Percentiles rank a stretch among this genome's conserved stretches.
phyloP scores from a whole-genome alignment of 2,329 filamentous ascomycete genomes.

The Alternaria metachromatica region DNA sequence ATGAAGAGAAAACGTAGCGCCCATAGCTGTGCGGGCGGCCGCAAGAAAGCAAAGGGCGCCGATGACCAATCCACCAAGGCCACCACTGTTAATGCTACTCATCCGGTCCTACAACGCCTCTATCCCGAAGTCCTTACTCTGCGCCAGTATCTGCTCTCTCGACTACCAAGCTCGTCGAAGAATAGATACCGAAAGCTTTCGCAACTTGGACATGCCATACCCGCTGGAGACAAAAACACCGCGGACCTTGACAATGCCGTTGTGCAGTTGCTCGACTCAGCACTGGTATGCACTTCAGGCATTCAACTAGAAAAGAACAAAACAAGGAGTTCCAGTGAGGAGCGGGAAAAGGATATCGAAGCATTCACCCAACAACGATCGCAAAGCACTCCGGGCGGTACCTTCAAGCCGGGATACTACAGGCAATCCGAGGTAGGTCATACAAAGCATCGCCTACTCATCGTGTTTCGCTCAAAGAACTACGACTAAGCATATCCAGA shows the following conservation, averaged over 20 bases:
- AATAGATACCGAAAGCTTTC: constrained; percentile 56
- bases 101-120: constrained; percentile 72
- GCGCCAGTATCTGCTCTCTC: constrained; percentile 72
- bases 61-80: constrained; percentile 42
- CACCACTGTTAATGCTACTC: constrained; percentile 50
- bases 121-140: constrained; percentile 72
- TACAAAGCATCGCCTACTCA: background rate
- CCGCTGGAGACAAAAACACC: constrained; percentile 31
- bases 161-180: constrained; percentile 71
- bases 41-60: constrained; percentile 32
- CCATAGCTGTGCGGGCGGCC: constrained; percentile 23
- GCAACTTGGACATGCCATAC: constrained; percentile 36
- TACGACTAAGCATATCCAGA: constrained; percentile 42
- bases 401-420: constrained; percentile 40
- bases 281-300: constrained; percentile 63
- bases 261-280: constrained; percentile 69
- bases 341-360: constrained; percentile 50
- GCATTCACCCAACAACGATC: constrained; percentile 55
- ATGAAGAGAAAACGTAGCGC: constrained; percentile 39
- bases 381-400: constrained; percentile 37
- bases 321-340: constrained; percentile 56
- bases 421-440: constrained; percentile 54
- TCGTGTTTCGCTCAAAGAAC: background rate
- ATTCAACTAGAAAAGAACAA: constrained; percentile 47
- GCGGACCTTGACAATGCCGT: constrained; percentile 55